Conservation (phyloP, 495 filamentous ascomycete genomes). For the Tirmania nivea region DNA sequence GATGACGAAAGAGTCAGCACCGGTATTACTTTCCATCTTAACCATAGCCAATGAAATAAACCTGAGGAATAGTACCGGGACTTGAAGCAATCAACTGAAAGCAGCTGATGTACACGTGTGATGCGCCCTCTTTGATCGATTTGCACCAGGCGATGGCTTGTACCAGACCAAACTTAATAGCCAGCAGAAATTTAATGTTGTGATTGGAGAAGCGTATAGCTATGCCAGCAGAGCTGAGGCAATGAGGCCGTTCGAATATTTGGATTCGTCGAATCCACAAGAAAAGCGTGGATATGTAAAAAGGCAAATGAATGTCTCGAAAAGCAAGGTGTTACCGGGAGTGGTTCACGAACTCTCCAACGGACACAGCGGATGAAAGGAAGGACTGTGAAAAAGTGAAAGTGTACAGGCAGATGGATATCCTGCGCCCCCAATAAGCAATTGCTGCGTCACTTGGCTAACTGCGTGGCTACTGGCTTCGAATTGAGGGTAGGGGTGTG, state of each 20-base stretch:
- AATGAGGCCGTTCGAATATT: neutral
- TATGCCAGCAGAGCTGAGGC: conserved; percentile 17
- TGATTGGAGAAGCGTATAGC: conserved; percentile 9
- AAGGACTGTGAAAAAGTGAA: conserved; percentile 8
- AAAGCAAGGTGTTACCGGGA: conserved; percentile 1
- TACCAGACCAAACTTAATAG: conserved; percentile 12
- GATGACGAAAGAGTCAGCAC: no score
- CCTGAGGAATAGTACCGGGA: no score
- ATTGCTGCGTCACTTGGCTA: neutral
- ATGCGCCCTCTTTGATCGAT: neutral
- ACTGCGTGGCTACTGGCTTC: neutral
- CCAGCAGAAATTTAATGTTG: conserved; percentile 6
- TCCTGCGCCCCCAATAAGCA: neutral
- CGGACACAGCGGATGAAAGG: neutral
- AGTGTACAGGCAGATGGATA: neutral
- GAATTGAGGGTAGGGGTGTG: neutral
- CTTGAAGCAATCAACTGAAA: no score
- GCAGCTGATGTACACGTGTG: no score
- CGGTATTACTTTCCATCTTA: no score
- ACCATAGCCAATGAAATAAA: no score
- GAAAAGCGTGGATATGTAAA: conserved; percentile 2
- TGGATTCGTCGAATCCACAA: conserved; percentile 1
- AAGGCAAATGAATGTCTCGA: conserved; percentile 3
- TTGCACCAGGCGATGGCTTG: conserved; percentile 22
- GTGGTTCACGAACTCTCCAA: no score